These are phyloP conservation scores for Dactylellina sp. DNA, from an alignment of 2,329 filamentous ascomycete genomes.

Conservation along the genomic window DNA sequence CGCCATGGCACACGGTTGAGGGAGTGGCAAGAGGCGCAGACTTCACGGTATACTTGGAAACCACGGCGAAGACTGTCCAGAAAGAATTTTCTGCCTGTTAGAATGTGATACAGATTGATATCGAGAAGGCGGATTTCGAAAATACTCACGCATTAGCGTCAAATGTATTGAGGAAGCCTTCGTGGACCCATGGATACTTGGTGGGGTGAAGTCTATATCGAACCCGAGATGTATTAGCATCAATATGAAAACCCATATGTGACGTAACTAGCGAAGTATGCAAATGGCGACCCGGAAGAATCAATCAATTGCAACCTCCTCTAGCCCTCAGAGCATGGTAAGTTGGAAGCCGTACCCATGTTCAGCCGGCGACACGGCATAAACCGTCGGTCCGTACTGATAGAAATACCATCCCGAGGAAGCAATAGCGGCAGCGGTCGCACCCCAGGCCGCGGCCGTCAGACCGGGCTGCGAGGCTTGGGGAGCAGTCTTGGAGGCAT, in stretches of 20 bases:
- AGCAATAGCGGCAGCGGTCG: constrained; percentile 86
- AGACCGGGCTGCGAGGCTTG: constrained; percentile 66
- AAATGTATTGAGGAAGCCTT: constrained; percentile 92
- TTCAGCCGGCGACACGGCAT: constrained; percentile 92
- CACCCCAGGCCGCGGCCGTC: constrained; percentile 86
- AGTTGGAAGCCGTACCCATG: constrained; percentile 83
- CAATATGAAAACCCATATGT: constrained; percentile 37
- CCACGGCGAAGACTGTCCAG: constrained; percentile 85
- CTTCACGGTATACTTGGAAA: constrained; percentile 99
- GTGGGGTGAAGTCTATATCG: constrained; percentile 83
- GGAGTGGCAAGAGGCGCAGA: constrained; percentile 98
- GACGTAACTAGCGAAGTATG: no score
- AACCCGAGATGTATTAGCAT: constrained; percentile 60
- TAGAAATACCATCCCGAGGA: constrained; percentile 98
- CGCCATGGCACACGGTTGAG: constrained; percentile 94
- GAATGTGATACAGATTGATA: neutral
- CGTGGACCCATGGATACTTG: constrained; percentile 94
- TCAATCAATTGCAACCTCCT: no score
- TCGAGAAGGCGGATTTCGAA: neutral
- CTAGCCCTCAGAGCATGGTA: no score
- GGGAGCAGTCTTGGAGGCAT: constrained; percentile 50
- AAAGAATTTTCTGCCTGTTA: constrained; percentile 7
- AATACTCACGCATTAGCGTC: constrained; percentile 90
- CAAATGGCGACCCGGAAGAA: no score
- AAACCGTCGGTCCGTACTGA: constrained; percentile 87